These are phyloP conservation scores for Rhododendron griersonianum DNA, from an alignment of 148 eudicot species.

Conservation along the genomic window DNA sequence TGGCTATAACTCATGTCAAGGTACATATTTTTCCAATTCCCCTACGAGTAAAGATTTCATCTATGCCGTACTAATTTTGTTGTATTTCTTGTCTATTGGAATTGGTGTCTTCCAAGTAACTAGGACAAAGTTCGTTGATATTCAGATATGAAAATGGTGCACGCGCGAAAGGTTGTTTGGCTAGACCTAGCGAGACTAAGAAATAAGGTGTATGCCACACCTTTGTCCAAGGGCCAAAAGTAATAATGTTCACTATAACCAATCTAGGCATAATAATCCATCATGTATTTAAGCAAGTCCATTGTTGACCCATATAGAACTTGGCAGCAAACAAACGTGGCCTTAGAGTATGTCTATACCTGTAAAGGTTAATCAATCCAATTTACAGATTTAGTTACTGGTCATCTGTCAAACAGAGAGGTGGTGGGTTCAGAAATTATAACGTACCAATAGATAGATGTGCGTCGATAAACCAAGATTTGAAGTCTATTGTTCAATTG, in stretches of 20 bases:
- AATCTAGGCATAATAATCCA: background rate
- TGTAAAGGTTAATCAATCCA: background rate
- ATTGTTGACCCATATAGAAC: background rate
- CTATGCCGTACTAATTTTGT: background rate
- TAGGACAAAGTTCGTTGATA: no score
- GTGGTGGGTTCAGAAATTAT: background rate
- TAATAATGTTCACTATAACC: background rate
- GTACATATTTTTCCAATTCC: slow-evolving; percentile 24
- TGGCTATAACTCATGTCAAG: slow-evolving; percentile 79
- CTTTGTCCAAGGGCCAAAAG: background rate
- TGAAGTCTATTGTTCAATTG: background rate
- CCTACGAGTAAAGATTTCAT: background rate
- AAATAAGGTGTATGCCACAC: background rate
- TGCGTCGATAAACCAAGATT: background rate
- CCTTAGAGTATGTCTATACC: background rate
- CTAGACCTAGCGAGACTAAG: background rate
- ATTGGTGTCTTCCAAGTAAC: background rate
- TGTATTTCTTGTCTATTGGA: background rate
- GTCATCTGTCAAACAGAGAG: background rate
- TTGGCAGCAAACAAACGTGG: background rate
- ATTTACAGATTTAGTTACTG: background rate
- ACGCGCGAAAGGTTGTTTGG: background rate
- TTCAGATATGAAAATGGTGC: background rate
- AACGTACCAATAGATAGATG: background rate
- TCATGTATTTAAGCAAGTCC: background rate